Percentiles rank a stretch among this genome's conserved stretches.
phyloP scores from a whole-genome alignment of 768 basidiomycete genomes.

The Leccinellum luteum region DNA sequence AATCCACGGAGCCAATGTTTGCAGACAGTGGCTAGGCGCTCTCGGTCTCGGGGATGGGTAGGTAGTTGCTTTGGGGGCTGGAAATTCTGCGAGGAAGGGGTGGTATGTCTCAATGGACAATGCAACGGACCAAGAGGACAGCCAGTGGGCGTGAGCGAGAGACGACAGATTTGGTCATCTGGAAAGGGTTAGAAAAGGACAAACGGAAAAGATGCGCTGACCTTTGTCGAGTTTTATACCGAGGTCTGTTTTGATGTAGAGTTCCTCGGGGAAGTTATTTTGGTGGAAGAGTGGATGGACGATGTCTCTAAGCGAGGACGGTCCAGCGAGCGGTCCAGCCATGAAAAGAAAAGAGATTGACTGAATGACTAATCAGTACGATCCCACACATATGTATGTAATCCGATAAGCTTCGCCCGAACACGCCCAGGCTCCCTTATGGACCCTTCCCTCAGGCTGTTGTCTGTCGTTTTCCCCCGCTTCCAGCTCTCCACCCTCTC shows the following conservation, averaged over 20 bases:
- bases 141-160: constrained; percentile 75
- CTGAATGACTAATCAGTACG: background rate
- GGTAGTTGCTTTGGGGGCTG: constrained; percentile 82
- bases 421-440: background rate
- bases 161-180: constrained; percentile 95
- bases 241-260: constrained; percentile 76
- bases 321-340: constrained; percentile 52
- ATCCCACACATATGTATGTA: no score
- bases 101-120: constrained; percentile 91
- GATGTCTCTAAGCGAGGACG: constrained; percentile 62
- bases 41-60: constrained; percentile 78
- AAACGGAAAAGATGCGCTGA: constrained; percentile 18
- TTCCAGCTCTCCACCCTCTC: background rate
- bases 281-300: constrained; percentile 93
- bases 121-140: constrained; percentile 90
- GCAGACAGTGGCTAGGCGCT: constrained; percentile 88
- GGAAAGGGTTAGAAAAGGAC: constrained; percentile 6
- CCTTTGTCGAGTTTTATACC: constrained; percentile 92
- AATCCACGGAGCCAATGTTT: constrained; percentile 98
- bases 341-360: constrained; percentile 6
- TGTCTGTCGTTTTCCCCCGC: background rate
- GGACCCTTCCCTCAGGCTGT: background rate
- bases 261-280: constrained; percentile 81
- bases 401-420: background rate
- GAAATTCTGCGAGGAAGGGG: constrained; percentile 86